Conservation (phyloP, 208 protist genomes). For the Crithidia acanthocephali region DNA sequence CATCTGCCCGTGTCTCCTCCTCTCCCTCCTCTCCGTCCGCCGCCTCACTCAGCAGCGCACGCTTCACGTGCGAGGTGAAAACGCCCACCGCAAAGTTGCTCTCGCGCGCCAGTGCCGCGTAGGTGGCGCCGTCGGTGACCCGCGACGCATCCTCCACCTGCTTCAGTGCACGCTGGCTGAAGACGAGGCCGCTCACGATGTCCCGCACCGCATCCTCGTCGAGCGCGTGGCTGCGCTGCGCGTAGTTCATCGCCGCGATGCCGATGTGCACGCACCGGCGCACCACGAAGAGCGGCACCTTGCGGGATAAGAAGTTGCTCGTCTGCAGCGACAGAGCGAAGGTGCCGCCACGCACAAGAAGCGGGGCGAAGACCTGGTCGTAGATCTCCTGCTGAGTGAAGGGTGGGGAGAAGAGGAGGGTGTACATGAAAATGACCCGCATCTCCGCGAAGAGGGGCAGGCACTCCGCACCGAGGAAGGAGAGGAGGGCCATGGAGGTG, state of each 20-base stretch:
- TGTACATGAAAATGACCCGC: constrained; percentile 57
- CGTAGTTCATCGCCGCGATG: constrained; percentile 55
- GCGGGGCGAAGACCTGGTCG: constrained; percentile 51
- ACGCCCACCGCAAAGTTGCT: constrained; percentile 26
- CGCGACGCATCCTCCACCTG: constrained; percentile 33
- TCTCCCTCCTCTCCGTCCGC: not conserved
- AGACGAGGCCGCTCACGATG: constrained; percentile 57
- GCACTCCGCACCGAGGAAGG: constrained; percentile 46
- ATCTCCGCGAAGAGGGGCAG: constrained; percentile 70
- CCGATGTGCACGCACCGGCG: constrained; percentile 37
- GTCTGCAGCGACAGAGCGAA: constrained; percentile 33
- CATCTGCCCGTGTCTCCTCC: not conserved
- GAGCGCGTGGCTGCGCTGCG: constrained; percentile 31
- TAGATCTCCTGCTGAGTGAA: constrained; percentile 63
- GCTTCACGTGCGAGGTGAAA: constrained; percentile 23
- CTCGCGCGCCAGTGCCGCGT: constrained; percentile 16
- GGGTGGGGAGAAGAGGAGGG: constrained; percentile 57
- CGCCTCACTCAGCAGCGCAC: constrained; percentile 6
- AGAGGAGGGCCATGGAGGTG: constrained; percentile 41
- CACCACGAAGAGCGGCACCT: constrained; percentile 38
- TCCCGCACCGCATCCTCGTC: constrained; percentile 49
- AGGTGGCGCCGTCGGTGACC: constrained; percentile 13
- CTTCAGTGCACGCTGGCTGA: constrained; percentile 50
- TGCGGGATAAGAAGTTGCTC: constrained; percentile 38
- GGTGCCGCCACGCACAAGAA: constrained; percentile 28